Percentiles rank a stretch among this genome's conserved stretches.
phyloP scores from a whole-genome alignment of 208 protist species.

The Wallacemonas sp. region DNA sequence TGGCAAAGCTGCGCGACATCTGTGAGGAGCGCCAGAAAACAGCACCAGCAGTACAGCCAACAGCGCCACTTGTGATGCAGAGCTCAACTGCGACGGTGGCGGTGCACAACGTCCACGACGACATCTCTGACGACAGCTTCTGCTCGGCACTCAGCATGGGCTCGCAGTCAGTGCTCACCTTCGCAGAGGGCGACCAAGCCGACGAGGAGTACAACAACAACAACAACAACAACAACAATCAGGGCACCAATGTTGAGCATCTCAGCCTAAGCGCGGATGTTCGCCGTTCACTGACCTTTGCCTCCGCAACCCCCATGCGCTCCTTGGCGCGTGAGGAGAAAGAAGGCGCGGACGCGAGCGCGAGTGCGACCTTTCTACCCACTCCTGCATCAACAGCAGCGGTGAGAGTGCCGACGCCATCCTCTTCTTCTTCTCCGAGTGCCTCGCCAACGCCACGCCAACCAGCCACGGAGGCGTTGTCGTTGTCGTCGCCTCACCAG shows the following conservation, averaged over 20 bases:
- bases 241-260: too few relatives aligned
- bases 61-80: too few relatives aligned
- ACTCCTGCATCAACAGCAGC: too few relatives aligned
- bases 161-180: slow-evolving; percentile 1
- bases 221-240: too few relatives aligned
- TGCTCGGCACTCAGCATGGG: not conserved
- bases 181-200: not conserved
- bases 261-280: too few relatives aligned
- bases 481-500: not conserved
- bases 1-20: slow-evolving; percentile 19
- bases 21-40: not conserved
- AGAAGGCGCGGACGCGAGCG: not conserved
- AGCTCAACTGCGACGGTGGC: too few relatives aligned
- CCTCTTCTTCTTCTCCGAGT: too few relatives aligned
- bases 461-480: too few relatives aligned
- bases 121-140: slow-evolving; percentile 1
- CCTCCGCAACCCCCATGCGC: not conserved
- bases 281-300: not conserved
- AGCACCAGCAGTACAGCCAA: not conserved
- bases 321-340: not conserved
- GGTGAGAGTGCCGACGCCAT: too few relatives aligned
- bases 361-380: too few relatives aligned
- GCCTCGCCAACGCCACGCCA: too few relatives aligned
- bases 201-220: too few relatives aligned
- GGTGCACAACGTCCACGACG: not conserved